Evolutionary conservation across 2,329 filamentous ascomycete species (phyloP).

Genomic region (Aureobasidium pullulans): DNA sequence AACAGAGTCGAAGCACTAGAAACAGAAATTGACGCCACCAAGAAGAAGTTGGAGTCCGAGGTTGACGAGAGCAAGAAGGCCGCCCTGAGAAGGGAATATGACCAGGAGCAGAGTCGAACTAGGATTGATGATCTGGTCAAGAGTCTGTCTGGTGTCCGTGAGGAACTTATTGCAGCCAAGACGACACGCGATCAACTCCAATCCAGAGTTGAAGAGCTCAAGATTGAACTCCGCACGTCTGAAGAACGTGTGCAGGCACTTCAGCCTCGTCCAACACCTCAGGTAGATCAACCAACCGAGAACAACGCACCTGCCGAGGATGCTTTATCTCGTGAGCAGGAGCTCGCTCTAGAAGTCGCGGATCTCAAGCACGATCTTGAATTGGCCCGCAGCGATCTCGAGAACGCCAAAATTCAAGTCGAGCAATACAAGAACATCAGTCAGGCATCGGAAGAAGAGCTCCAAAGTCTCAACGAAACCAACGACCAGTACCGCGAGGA

Average conservation of each 20-base stretch:
- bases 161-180: conserved; percentile 79
- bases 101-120: conserved; percentile 79
- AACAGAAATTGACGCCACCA: conserved; percentile 66
- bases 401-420: conserved; percentile 70
- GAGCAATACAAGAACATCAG: conserved; percentile 87
- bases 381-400: conserved; percentile 69
- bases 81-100: conserved; percentile 78
- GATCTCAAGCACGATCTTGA: conserved; percentile 85
- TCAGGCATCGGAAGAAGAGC: conserved; percentile 77
- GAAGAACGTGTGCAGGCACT: conserved; percentile 80
- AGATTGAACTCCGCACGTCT: conserved; percentile 77
- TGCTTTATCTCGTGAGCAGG: conserved; percentile 62
- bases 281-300: conserved; percentile 36
- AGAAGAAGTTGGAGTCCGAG: conserved; percentile 77
- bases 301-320: conserved; percentile 26
- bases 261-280: conserved; percentile 67
- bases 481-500: conserved; percentile 86
- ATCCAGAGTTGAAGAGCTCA: conserved; percentile 78
- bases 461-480: conserved; percentile 69
- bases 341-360: conserved; percentile 73
- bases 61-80: conserved; percentile 77
- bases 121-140: conserved; percentile 85
- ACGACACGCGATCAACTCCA: conserved; percentile 86
- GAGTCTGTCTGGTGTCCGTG: conserved; percentile 70
- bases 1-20: conserved; percentile 71